Conservation (phyloP, 2,329 filamentous ascomycete genomes). For the Stachybotrys chartarum region DNA sequence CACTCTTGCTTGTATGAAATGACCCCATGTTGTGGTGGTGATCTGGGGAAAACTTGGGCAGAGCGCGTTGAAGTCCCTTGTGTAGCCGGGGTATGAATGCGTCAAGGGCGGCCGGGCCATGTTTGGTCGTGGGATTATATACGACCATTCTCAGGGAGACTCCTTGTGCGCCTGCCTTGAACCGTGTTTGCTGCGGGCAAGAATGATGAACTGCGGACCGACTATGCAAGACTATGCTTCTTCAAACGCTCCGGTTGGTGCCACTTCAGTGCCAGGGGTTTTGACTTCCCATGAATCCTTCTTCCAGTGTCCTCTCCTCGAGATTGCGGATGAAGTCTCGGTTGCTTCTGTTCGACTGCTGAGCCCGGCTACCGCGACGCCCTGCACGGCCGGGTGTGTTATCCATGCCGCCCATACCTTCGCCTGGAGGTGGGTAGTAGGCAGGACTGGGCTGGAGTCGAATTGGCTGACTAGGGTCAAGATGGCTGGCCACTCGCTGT, state of each 20-base stretch:
- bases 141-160: background rate
- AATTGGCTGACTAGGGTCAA: conserved; percentile 92
- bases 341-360: conserved; percentile 53
- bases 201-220: background rate
- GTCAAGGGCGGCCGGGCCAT: too few species aligned
- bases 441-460: conserved; percentile 90
- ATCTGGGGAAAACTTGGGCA: too few species aligned
- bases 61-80: too few species aligned
- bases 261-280: conserved; percentile 58
- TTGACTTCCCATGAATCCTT: conserved; percentile 70
- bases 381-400: conserved; percentile 51
- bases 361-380: conserved; percentile 68
- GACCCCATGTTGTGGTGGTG: too few species aligned
- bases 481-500: conserved; percentile 89
- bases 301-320: conserved; percentile 89
- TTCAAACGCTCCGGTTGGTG: background rate
- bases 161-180: background rate
- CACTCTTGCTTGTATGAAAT: too few species aligned
- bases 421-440: conserved; percentile 89
- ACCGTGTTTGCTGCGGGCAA: background rate
- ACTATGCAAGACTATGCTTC: background rate
- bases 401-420: conserved; percentile 64
- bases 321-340: conserved; percentile 91
- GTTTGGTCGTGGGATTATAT: background rate
- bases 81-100: too few species aligned